A percentile compares a stretch with the other conserved stretches of the same genome.
Evolutionary conservation across 768 basidiomycete species (phyloP).

Genomic region (Lentinula boryana): DNA sequence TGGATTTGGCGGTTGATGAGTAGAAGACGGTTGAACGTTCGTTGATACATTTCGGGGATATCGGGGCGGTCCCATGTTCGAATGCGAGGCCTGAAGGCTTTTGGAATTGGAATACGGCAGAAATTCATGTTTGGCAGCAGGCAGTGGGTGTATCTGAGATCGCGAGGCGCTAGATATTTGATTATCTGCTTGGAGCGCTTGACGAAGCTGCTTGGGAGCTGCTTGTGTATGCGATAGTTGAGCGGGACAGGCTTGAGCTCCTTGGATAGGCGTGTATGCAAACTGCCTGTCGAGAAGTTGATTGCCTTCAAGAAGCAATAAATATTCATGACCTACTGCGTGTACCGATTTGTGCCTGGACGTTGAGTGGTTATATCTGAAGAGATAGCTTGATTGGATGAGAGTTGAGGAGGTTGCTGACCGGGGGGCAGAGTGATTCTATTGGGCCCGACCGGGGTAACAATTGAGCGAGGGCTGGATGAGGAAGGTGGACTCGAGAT

Average conservation of each 20-base stretch:
- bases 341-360: slow-evolving; percentile 46
- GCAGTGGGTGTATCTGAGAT: slow-evolving; percentile 11
- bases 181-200: slow-evolving; percentile 20
- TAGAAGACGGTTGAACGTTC: slow-evolving; percentile 13
- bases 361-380: slow-evolving; percentile 18
- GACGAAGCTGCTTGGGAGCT: slow-evolving; percentile 32
- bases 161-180: slow-evolving; percentile 15
- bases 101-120: slow-evolving; percentile 2
- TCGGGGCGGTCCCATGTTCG: slow-evolving; percentile 48
- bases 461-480: slow-evolving; percentile 49
- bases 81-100: slow-evolving; percentile 11
- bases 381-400: slow-evolving; percentile 15
- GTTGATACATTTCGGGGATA: slow-evolving; percentile 37
- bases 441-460: slow-evolving; percentile 51
- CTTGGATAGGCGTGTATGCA: slow-evolving; percentile 50
- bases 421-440: slow-evolving; percentile 63
- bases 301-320: not conserved
- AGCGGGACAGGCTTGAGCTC: slow-evolving; percentile 32
- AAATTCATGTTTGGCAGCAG: slow-evolving; percentile 22
- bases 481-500: slow-evolving; percentile 23
- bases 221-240: slow-evolving; percentile 33
- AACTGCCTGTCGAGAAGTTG: slow-evolving; percentile 45
- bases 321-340: slow-evolving; percentile 30
- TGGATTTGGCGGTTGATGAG: slow-evolving; percentile 11
- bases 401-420: slow-evolving; percentile 45